These are phyloP conservation scores for Primulina eburnea DNA, from an alignment of 257 asterid genomes.

Conservation along the genomic window DNA sequence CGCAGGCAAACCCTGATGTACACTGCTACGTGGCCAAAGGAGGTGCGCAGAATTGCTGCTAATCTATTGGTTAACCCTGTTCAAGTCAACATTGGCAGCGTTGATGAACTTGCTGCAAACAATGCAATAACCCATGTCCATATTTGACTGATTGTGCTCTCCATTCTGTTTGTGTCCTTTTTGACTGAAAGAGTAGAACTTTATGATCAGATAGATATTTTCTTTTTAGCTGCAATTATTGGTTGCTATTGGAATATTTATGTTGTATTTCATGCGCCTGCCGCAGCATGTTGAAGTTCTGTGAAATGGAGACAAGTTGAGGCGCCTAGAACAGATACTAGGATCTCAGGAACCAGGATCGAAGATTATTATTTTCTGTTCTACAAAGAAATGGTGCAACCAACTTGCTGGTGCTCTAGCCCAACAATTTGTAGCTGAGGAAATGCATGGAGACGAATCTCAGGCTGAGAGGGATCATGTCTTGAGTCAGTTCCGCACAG, in stretches of 20 bases:
- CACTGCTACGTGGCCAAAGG: conserved; percentile 99
- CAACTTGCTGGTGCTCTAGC: conserved; percentile 65
- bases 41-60: conserved; percentile 91
- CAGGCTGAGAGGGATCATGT: conserved; percentile 94
- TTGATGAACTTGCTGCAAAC: conserved; percentile 91
- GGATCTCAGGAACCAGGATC: conserved; percentile 97
- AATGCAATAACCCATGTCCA: conserved; percentile 93
- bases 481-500: conserved; percentile 79
- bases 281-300: conserved; percentile 73
- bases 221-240: conserved; percentile 8
- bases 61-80: conserved; percentile 82
- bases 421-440: conserved; percentile 84
- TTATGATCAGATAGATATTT: background rate
- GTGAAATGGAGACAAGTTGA: conserved; percentile 70
- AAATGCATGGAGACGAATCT: conserved; percentile 96
- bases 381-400: conserved; percentile 96
- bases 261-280: conserved; percentile 4
- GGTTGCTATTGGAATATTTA: conserved; percentile 12
- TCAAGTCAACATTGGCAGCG: conserved; percentile 95
- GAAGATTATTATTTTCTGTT: conserved; percentile 85
- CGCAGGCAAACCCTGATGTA: conserved; percentile 94
- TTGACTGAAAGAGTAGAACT: background rate
- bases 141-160: background rate
- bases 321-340: conserved; percentile 84
- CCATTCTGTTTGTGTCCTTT: conserved; percentile 7